Base-by-base conservation (phyloP, 1,284 basidiomycete genomes). In the Apiotrichum domesticum region DNA sequence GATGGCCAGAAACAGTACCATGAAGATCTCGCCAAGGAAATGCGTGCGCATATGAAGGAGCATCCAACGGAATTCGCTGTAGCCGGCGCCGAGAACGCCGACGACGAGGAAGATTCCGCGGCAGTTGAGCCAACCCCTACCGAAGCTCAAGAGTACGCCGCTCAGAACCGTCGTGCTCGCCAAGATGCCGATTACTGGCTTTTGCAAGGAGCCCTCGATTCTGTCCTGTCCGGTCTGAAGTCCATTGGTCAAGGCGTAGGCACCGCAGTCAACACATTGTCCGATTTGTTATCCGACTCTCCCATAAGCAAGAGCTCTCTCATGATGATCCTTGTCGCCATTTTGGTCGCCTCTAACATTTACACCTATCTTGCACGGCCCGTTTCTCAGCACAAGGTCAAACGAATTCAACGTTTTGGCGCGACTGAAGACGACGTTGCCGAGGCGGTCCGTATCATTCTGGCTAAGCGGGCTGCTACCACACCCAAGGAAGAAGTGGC, bases 1-100 rank as follows among this genome's bases (percentile, higher is more conserved):
- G 94, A 97, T n/a, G 95, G 96, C 2, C 95, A 98, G 72, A 94
- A 88, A 75, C 80, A 82, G 52, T 96, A 94, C 72, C 91, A 97
- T 71, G 71, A 76, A 14, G 92, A 92, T 45, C 82, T 98, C 5
- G 90, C 95, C 63, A 83, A 80, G 62, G 86, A 85, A 6, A 93
- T 98, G 85, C 83, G 89, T 34, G 78, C 78, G 51, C 95, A 98
- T 78, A 93, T 98, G 68, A 82, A 87, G 59, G 85, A 87, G 53
- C 91, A 98, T 73, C 83, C 87, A 56, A 82, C 83, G 60, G 94
- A 98, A 77, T 98, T 98, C 76, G 78, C 90, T 51, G 87, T 90
- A 0, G 87, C 87, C 57, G 92, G 90, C 9, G 79, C 88, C 46
- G 64, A 63, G 8, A 55, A 55, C 9, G 62, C 55, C 8, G 64